Evolutionary conservation across 2,329 filamentous ascomycete species (phyloP), one percentile per base, ranked within the genome.

Genomic region (Aspergillus thermomutatus): DNA sequence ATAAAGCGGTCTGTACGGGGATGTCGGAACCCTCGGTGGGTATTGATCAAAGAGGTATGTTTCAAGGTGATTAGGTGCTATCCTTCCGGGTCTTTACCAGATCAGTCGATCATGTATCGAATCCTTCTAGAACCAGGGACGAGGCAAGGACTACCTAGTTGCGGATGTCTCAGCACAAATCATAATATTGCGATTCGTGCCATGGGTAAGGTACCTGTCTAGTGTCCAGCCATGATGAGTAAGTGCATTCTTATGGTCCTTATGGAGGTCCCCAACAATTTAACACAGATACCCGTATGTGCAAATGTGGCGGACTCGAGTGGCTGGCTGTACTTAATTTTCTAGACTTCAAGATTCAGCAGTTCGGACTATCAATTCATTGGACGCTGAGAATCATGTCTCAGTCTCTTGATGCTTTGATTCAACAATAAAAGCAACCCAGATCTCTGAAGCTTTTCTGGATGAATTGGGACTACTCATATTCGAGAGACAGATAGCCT

Each of bases 51-150:
- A 4, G 4, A 34, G 31, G 14, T 5, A 34, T 21, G 40, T n/a
- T 8, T 21, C 17, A n/a, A n/a, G 37, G 8, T 41, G 14, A n/a
- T 45, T 23, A 50, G 47, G 48, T 54, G 53, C 40, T 53, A 57
- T 59, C 55, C 48, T 50, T 53, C 51, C n/a, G 46, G 11, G 19
- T 46, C 10, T 11, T 53, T 21, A 34, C 23, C 25, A 19, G 14
- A 49, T 25, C 11, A 7, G 21, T 25, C 14, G 5, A 46, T 37
- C n/a, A 53, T 56, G 57, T 59, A 51, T 59, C 57, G 57, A 61
- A 60, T 37, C 41, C 45, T 61, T 61, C 59, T 61, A 53, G 60
- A 60, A 61, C 23, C 26, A 27, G 34, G 4, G 31, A 25, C 10
- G 19, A 45, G 41, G 8, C 41, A 45, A 45, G 41, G 19, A 45